Percentiles rank a stretch among this genome's conserved stretches.
These are phyloP conservation scores for Macadamia tetraphylla DNA, from an alignment of 164 flowering plant species.

Conservation along the genomic window DNA sequence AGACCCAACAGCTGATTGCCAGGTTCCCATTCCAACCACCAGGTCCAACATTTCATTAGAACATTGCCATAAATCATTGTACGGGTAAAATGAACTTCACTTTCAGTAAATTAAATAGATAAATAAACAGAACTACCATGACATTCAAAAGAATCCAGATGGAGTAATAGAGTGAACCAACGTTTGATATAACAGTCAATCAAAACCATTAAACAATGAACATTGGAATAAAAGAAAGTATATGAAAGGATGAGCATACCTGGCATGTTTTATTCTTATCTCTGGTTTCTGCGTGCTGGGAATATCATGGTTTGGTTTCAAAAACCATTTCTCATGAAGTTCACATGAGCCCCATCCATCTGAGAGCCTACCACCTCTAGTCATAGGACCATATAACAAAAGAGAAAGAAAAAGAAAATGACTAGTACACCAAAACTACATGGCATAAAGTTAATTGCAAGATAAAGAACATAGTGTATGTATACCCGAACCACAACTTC, in stretches of 20 bases:
- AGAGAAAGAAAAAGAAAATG: neutral
- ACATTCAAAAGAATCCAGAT: too few species aligned
- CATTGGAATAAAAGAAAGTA: neutral
- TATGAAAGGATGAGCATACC: constrained; percentile 33
- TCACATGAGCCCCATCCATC: constrained; percentile 99
- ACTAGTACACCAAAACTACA: neutral
- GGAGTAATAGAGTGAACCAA: too few species aligned
- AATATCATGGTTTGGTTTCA: constrained; percentile 90
- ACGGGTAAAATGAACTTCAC: too few species aligned
- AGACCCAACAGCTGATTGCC: too few species aligned
- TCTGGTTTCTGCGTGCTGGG: constrained; percentile 99
- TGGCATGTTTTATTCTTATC: constrained; percentile 96
- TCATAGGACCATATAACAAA: constrained; percentile 9
- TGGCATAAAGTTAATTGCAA: neutral
- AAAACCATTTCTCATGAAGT: constrained; percentile 80
- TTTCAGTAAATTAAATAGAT: too few species aligned
- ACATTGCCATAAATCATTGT: too few species aligned
- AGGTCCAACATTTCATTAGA: too few species aligned
- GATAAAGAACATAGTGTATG: constrained; percentile 71
- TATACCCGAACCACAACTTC: constrained; percentile 87
- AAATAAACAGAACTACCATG: too few species aligned
- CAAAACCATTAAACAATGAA: neutral
- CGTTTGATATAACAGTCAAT: too few species aligned
- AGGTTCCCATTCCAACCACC: too few species aligned
- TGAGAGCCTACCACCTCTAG: constrained; percentile 86